Conservation (phyloP, 345 rosid species). For the Eucalyptus paniculata region DNA sequence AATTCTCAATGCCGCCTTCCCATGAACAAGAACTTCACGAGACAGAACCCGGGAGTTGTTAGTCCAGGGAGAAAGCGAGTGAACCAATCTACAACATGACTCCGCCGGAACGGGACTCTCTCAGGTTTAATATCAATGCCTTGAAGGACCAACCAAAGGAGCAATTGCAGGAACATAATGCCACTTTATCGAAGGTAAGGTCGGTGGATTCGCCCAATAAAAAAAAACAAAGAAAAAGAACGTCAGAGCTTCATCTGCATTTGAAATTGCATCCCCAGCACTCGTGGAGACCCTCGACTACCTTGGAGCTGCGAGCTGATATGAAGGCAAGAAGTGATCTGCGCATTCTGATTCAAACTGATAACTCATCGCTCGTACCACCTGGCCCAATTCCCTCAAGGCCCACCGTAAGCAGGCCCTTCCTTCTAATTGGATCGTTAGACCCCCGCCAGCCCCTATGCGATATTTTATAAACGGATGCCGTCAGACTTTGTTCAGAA, state of each 20-base stretch:
- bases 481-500: not conserved
- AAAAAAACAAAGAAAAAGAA: not conserved
- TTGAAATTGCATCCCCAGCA: not conserved
- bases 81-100: not conserved
- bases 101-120: not conserved
- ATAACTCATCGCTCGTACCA: not conserved
- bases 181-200: not conserved
- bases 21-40: not conserved
- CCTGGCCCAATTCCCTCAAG: not conserved
- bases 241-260: not conserved
- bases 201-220: not conserved
- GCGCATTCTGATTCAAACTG: not conserved
- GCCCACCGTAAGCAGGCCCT: not conserved
- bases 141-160: not conserved
- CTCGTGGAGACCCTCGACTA: rapidly evolving
- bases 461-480: not conserved
- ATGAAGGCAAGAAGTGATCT: not conserved
- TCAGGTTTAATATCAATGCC: not conserved
- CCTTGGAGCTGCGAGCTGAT: not conserved
- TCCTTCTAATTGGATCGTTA: not conserved
- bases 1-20: not conserved
- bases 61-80: not conserved
- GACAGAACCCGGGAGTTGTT: not conserved
- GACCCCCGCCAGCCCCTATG: not conserved
- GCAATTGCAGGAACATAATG: not conserved